Evolutionary conservation across 2,329 filamentous ascomycete species (phyloP).

Genomic region (Claviceps capensis): DNA sequence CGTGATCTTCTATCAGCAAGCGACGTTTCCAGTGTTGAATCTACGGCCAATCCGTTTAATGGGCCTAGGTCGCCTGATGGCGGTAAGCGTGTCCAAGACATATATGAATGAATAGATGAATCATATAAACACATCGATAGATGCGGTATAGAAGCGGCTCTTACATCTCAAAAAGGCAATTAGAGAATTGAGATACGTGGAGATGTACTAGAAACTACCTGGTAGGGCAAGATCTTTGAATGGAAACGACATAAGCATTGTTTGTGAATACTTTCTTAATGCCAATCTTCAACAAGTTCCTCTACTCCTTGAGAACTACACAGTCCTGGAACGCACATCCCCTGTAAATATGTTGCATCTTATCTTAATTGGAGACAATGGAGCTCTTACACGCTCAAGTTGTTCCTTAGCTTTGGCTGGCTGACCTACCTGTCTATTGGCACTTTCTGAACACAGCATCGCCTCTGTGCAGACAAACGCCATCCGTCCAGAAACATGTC

Average conservation of each 20-base stretch:
- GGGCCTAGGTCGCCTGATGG: constrained; percentile 1
- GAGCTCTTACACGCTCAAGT: too few species aligned
- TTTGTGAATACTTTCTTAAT: too few species aligned
- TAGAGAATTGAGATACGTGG: background rate
- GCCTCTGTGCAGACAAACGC: too few species aligned
- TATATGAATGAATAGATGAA: background rate
- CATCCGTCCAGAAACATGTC: too few species aligned
- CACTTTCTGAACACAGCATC: too few species aligned
- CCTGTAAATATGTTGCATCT: too few species aligned
- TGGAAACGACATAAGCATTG: background rate
- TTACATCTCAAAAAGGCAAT: background rate
- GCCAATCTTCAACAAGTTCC: too few species aligned
- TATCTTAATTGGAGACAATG: too few species aligned
- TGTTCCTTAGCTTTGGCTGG: too few species aligned
- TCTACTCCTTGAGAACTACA: too few species aligned
- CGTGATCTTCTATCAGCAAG: constrained; percentile 24
- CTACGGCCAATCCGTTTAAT: constrained; percentile 16
- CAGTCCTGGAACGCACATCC: too few species aligned
- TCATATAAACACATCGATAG: background rate
- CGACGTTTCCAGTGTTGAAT: constrained; percentile 23
- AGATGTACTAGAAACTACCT: background rate
- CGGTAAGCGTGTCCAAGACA: background rate
- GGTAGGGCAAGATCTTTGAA: background rate
- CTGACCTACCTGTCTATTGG: too few species aligned
- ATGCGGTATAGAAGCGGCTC: background rate